Percentiles rank a stretch among this genome's conserved stretches.
Conservation (phyloP, 768 basidiomycete genomes). For the Lentinula lateritia region DNA sequence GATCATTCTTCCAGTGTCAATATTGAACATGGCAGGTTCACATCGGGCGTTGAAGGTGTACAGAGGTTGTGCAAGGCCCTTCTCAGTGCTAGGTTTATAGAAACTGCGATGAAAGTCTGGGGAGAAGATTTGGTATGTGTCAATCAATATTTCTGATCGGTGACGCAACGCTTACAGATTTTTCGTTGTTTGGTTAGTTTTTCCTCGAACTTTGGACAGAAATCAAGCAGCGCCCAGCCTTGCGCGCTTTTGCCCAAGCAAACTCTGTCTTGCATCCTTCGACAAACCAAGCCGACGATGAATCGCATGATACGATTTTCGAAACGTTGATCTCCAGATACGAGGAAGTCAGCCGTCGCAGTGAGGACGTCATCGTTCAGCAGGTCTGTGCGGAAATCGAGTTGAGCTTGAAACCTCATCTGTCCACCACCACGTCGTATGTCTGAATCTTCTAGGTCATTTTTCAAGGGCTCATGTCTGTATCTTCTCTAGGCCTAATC, state of each 20-base stretch:
- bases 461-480: not conserved
- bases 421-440: constrained; percentile 44
- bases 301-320: constrained; percentile 67
- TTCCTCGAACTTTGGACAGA: constrained; percentile 89
- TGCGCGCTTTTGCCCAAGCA: constrained; percentile 49
- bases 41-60: constrained; percentile 79
- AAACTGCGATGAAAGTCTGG: constrained; percentile 70
- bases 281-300: constrained; percentile 22
- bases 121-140: constrained; percentile 79
- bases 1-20: constrained; percentile 26
- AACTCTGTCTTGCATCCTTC: constrained; percentile 48
- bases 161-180: too few species aligned
- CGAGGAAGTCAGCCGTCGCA: constrained; percentile 50
- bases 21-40: constrained; percentile 60
- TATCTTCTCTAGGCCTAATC: constrained; percentile 14
- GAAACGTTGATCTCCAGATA: constrained; percentile 70
- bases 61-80: constrained; percentile 83
- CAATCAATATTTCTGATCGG: not conserved
- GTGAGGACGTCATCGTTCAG: constrained; percentile 84
- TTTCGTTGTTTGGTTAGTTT: constrained; percentile 45
- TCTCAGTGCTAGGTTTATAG: constrained; percentile 73
- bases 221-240: constrained; percentile 53
- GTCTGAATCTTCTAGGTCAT: not conserved
- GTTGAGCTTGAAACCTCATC: constrained; percentile 64
- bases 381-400: constrained; percentile 83